Percentiles rank a stretch among this genome's conserved stretches.
Evolutionary conservation across 2,329 filamentous ascomycete genomes (phyloP).

Genomic region (Aspergillus floridensis): DNA sequence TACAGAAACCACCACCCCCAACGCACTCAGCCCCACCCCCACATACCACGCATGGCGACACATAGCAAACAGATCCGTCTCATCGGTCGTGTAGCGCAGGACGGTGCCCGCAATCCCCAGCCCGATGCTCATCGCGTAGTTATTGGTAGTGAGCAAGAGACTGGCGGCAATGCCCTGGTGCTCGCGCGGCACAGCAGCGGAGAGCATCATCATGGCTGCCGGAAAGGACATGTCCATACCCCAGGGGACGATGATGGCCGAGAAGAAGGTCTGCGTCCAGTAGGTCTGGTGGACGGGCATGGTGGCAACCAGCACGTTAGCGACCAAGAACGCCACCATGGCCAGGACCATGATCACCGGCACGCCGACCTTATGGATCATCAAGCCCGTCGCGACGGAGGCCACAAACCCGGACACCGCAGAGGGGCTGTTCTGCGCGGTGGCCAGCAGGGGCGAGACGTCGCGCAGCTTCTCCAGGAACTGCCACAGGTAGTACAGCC

Average conservation of each 20-base stretch:
- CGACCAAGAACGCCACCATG: neutral
- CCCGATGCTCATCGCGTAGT: slow-evolving; percentile 17
- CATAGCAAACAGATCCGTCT: no score
- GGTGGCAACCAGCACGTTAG: slow-evolving; percentile 10
- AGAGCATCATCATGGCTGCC: slow-evolving; percentile 16
- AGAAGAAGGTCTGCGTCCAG: slow-evolving; percentile 2
- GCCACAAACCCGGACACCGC: no score
- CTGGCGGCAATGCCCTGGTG: slow-evolving; percentile 13
- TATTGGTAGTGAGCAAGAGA: slow-evolving; percentile 15
- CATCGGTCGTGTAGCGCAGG: no score
- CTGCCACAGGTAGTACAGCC: slow-evolving; percentile 32
- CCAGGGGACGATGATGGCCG: neutral
- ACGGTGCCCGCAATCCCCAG: slow-evolving; percentile 12
- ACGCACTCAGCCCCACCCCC: no score
- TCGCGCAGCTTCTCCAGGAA: slow-evolving; percentile 3
- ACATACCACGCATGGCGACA: no score
- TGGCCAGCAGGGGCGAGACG: neutral
- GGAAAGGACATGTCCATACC: slow-evolving; percentile 18
- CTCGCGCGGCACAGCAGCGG: slow-evolving; percentile 6
- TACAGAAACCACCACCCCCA: no score
- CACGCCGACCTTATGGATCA: no score
- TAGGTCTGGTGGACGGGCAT: slow-evolving; percentile 11
- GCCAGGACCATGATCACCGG: no score
- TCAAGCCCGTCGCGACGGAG: no score
- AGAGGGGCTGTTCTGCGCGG: neutral